Percentiles rank a stretch among this genome's conserved stretches.
These are phyloP conservation scores for Yamadazyma sp. DNA, from an alignment of 1,139 yeast genomes.

Conservation along the genomic window DNA sequence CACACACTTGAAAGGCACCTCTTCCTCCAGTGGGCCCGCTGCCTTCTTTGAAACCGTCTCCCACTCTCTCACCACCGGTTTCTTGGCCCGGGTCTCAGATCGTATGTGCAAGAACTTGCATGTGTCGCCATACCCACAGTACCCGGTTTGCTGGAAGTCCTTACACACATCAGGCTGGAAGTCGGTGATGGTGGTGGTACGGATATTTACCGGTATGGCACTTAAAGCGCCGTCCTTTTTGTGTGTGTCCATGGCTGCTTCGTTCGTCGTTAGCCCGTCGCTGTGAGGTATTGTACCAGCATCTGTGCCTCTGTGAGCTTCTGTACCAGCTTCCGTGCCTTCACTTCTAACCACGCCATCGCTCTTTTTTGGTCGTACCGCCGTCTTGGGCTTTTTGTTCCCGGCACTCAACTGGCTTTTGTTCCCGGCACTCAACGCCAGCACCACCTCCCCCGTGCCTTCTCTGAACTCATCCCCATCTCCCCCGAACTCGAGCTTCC, in stretches of 20 bases:
- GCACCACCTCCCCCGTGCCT: no score
- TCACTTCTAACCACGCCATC: not conserved
- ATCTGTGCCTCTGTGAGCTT: not conserved
- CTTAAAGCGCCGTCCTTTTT: conserved; percentile 12
- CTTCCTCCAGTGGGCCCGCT: conserved; percentile 18
- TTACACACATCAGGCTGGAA: conserved; percentile 95
- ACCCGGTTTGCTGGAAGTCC: conserved; percentile 88
- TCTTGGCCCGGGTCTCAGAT: conserved; percentile 78
- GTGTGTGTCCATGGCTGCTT: conserved; percentile 10
- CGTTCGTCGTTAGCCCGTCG: conserved; percentile 2
- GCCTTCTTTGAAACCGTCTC: conserved; percentile 31
- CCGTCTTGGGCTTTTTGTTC: not conserved
- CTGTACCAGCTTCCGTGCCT: not conserved
- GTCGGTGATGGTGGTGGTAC: conserved; percentile 77
- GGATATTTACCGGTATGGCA: conserved; percentile 51
- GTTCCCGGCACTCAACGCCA: no score
- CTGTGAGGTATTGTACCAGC: not conserved
- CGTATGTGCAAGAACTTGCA: conserved; percentile 92
- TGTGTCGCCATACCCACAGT: conserved; percentile 97
- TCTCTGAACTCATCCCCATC: no score
- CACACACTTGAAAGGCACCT: conserved; percentile 62
- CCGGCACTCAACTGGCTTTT: no score
- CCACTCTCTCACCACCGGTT: conserved; percentile 76
- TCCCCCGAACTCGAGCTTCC: conserved; percentile 11
- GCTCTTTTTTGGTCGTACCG: not conserved